These are phyloP conservation scores for Flueggea neowawraea DNA, from an alignment of 441 rosid genomes.

Conservation along the genomic window DNA sequence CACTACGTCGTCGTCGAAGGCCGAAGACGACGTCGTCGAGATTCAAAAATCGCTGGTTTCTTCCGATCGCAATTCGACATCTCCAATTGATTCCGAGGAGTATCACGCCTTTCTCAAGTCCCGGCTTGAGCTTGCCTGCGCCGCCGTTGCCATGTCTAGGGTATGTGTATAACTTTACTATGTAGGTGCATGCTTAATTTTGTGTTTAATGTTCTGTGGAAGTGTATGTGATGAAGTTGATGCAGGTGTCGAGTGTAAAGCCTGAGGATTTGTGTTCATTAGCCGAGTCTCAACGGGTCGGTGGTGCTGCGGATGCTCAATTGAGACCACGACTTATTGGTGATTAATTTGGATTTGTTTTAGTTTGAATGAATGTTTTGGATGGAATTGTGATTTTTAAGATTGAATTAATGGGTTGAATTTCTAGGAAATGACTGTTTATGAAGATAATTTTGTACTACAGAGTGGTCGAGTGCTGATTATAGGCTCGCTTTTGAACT, in stretches of 20 bases:
- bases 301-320: conserved; percentile 17
- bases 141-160: conserved; percentile 57
- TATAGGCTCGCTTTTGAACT: too few relatives aligned
- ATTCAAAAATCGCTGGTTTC: conserved; percentile 22
- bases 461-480: too few relatives aligned
- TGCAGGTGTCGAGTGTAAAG: conserved; percentile 48
- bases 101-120: conserved; percentile 54
- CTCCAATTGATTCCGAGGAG: conserved; percentile 37
- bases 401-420: too few relatives aligned
- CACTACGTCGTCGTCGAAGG: conserved; percentile 28
- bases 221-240: background rate
- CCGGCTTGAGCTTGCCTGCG: conserved; percentile 68
- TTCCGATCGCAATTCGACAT: conserved; percentile 22
- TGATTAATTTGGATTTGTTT: conserved; percentile 8
- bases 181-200: background rate
- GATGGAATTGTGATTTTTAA: too few relatives aligned
- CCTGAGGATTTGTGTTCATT: conserved; percentile 46
- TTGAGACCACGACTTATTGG: conserved; percentile 46
- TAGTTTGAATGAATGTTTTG: too few relatives aligned
- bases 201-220: background rate
- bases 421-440: too few relatives aligned
- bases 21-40: conserved; percentile 34
- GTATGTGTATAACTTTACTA: conserved; percentile 23
- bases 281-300: conserved; percentile 31
- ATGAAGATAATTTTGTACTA: too few relatives aligned